Base-by-base conservation (phyloP, 2,329 filamentous ascomycete genomes). In the Colletotrichum sp. region DNA sequence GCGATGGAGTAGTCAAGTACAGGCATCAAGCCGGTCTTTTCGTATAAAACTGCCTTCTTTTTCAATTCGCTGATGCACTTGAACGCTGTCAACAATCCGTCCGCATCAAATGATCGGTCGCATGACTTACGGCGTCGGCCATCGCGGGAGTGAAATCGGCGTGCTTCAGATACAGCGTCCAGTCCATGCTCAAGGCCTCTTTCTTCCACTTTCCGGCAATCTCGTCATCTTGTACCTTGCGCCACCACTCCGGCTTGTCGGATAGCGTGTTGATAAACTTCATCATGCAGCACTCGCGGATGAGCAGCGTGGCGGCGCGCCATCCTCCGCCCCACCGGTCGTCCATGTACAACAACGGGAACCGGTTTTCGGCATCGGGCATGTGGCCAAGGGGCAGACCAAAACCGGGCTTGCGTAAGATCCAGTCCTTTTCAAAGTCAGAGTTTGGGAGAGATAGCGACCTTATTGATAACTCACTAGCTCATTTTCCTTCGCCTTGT, bases 31-130 rank as follows among this genome's bases (percentile, higher is more conserved):
- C 82, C 77, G 4, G 82, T 83, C 4, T 82, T 78, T 39, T 85
- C 80, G 65, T 86, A 86, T 34, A 86, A 82, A 13, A 80, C 78
- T 0, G 88, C 88, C 73, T 91, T 90, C 74, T 83, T 85, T 10
- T 83, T 83, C 0, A 91, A 82, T 71, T 91, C 59, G 26, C 28
- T 61, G 28, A 61, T 61, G 59, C 59, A 61, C 59, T 61, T n/a
- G 18, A 34, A 30, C 89, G 21, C 83, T 36, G 55, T 69, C 15
- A 59, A 18, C 16, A 26, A 24, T 26, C 0, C 7, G 15, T 59
- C 55, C 26, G 55, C n/a, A 52, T 48, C 16, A 52, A 21, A 18
- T n/a, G 55, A 2, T 10, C 4, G 26, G 24, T 10, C 21, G 7
- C 13, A 26, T 21, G 26, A 57, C 66, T 57, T 55, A 68, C 66